These are phyloP conservation scores for Psilocybe sp. DNA, from an alignment of 768 basidiomycete species.

Conservation along the genomic window DNA sequence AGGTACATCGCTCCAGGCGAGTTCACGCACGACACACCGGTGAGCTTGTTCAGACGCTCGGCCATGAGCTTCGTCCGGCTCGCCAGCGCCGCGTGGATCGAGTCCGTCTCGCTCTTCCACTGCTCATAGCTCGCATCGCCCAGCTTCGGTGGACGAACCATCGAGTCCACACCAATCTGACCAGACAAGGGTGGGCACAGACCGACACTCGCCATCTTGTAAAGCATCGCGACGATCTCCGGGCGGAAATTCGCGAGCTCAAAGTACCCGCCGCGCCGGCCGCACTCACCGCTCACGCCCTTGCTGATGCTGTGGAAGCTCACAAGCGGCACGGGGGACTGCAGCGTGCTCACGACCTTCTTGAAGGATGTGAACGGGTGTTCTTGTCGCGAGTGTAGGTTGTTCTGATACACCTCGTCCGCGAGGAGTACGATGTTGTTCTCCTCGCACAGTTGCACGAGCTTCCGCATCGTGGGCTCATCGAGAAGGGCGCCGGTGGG, in stretches of 20 bases:
- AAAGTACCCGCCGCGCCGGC: constrained; percentile 95
- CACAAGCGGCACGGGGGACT: constrained; percentile 78
- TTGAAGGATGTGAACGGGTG: constrained; percentile 94
- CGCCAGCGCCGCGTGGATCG: constrained; percentile 73
- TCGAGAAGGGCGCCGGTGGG: constrained; percentile 89
- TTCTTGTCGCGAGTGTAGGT: constrained; percentile 67
- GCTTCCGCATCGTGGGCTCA: constrained; percentile 61
- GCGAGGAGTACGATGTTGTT: constrained; percentile 87
- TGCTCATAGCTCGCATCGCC: constrained; percentile 74
- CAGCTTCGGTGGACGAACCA: constrained; percentile 84
- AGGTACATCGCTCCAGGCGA: constrained; percentile 94
- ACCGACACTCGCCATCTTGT: constrained; percentile 93
- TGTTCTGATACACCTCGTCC: constrained; percentile 98
- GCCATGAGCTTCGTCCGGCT: constrained; percentile 73
- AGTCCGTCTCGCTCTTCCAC: constrained; percentile 82
- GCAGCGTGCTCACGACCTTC: constrained; percentile 66
- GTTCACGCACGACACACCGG: constrained; percentile 88
- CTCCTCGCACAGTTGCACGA: constrained; percentile 84
- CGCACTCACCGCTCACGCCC: constrained; percentile 94
- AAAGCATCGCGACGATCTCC: constrained; percentile 80
- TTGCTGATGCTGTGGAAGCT: constrained; percentile 99
- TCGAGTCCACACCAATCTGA: constrained; percentile 90
- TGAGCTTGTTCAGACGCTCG: constrained; percentile 71
- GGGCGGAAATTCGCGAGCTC: constrained; percentile 82
- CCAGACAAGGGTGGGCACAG: constrained; percentile 90